phyloP scores from a whole-genome alignment of 192 early-diverging fungal species.

The Coemansia sp. region DNA sequence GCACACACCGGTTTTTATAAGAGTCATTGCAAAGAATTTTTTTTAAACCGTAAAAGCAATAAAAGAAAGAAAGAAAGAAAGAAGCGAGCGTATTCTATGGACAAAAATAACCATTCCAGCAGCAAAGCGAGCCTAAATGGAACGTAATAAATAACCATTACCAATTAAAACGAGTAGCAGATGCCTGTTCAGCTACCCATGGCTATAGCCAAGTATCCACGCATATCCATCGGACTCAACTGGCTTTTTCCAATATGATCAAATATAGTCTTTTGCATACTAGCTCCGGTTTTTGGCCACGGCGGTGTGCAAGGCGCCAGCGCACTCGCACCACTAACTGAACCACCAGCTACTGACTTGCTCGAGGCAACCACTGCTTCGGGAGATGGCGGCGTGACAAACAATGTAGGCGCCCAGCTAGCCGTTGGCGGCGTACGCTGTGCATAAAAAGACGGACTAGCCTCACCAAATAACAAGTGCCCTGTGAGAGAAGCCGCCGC shows the following conservation, averaged over 20 bases:
- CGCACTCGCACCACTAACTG: not conserved
- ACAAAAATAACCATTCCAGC: no score
- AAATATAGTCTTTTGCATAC: conserved; percentile 42
- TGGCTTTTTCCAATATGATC: conserved; percentile 43
- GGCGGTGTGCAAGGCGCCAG: conserved; percentile 39
- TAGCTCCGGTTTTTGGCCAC: conserved; percentile 40
- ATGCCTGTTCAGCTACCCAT: conserved; percentile 47
- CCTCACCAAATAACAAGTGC: conserved; percentile 32
- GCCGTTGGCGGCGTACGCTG: conserved; percentile 28
- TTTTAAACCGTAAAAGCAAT: no score
- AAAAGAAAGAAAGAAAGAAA: no score
- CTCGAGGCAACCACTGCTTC: no score
- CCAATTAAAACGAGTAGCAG: no score
- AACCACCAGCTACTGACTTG: no score
- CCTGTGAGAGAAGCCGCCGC: no score
- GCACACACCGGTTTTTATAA: no score
- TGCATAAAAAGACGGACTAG: conserved; percentile 31
- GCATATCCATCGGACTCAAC: conserved; percentile 44
- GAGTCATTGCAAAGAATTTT: no score
- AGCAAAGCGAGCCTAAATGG: no score
- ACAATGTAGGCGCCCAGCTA: conserved; percentile 31
- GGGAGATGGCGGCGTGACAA: conserved; percentile 41
- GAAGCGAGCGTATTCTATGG: no score
- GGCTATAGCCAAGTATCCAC: conserved; percentile 43
- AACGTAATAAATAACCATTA: no score